Evolutionary conservation across 495 filamentous ascomycete species (phyloP), one percentile per base, ranked within the genome.

Genomic region (Aspergillus panamensis): DNA sequence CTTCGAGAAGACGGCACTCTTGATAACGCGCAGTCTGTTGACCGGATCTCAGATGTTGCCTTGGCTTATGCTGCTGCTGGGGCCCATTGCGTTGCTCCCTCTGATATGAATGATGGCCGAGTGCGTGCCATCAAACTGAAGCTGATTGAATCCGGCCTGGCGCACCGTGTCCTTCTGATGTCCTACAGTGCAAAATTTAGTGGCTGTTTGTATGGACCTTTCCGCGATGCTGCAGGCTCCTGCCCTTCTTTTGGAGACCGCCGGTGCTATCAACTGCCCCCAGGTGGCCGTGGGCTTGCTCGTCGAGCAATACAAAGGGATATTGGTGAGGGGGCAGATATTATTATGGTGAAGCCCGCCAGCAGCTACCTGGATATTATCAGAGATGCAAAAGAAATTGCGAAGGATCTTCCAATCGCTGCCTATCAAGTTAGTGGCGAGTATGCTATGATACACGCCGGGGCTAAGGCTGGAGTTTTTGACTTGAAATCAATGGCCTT

Each of bases 261-360:
- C 57, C 85, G 86, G 62, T 97, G 95, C 82, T 98, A 98, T 73
- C 94, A 98, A 73, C 81, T 98, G 3, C 94, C 94, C 1, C 90
- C 92, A 0, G 90, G 90, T 47, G 94, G 91, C 17, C 84, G 93
- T 19, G 94, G 94, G n/a, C 83, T 98, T 54, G 94, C 94, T 25
- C 86, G 93, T 48, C 86, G 94, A 55, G 95, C 95, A 14, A 97
- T 98, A 56, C 73, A 83, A 39, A 82, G 95, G 58, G 94, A 98
- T 67, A 91, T 97, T 47, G 80, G 78, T 57, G 94, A 98, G 71
- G 94, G 94, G 20, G 94, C 94, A 14, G 94, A 98, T 69, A 91
- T 96, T 61, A 96, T 98, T 66, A 97, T 98, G 95, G 94, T 98
- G 42, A 98, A 98, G 75, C 94, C 94, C 3, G 92, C 94, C 9